Evolutionary conservation across 2,329 filamentous ascomycete species (phyloP), one percentile per base, ranked within the genome.

Genomic region (Neofusicoccum cordaticola): DNA sequence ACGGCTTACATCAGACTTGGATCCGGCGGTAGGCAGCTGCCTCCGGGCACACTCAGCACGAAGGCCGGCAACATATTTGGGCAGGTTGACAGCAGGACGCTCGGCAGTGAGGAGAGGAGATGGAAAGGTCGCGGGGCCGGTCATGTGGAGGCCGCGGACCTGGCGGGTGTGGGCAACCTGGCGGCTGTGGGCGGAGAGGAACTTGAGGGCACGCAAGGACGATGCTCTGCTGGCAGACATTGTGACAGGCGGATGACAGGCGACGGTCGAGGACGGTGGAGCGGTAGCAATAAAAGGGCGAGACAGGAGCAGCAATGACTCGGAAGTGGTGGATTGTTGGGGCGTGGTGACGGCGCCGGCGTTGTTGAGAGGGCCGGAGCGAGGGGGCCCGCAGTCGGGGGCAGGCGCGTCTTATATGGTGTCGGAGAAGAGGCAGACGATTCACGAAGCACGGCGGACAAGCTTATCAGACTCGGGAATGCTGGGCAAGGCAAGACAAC

Each of bases 91-190:
- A 47, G 80, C 79, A 17, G 83, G 78, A 69, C 82, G 83, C 69
- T 86, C 84, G 37, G 80, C 75, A 73, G 70, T 82, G 71, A 75
- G 79, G 76, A 80, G 77, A 71, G 73, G 80, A 68, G 77, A 85
- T 71, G 78, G 79, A 66, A 83, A 86, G 58, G 85, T 85, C 34
- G 85, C 80, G 44, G 83, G 82, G 63, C 85, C 85, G 41, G 86
- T 88, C 78, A 88, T 86, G 77, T 85, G 84, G 57, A 88, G 81
- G 64, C 76, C 74, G 69, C 86, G 85, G 69, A 73, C 71, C 65
- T 78, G 72, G n/a, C 56, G 41, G 56, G 42, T 60, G 42, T 39
- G 56, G 50, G 45, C 45, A 50, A 52, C 48, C 44, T 71, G 73
- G 67, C 70, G 74, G 70, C 71, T 74, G 66, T 71, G 71, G 53